These are phyloP conservation scores for Penicillium roqueforti DNA, from an alignment of 495 filamentous ascomycete species.

Conservation along the genomic window DNA sequence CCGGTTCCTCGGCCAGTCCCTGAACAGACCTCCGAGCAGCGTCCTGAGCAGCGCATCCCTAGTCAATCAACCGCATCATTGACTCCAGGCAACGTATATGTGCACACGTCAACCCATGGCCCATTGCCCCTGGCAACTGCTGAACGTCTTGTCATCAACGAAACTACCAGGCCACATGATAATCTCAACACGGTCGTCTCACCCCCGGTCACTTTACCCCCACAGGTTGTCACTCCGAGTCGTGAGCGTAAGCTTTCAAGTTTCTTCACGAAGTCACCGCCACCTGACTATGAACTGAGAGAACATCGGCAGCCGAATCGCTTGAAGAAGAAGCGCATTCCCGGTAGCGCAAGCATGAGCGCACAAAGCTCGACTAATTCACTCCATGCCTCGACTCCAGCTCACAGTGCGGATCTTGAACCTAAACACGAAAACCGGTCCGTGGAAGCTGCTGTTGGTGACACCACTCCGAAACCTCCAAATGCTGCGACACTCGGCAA, in stretches of 20 bases:
- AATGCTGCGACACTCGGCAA: conserved; percentile 25
- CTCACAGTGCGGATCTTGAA: conserved; percentile 21
- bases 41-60: neutral
- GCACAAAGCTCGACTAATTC: conserved; percentile 83
- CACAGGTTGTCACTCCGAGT: conserved; percentile 55
- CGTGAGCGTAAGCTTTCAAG: conserved; percentile 64
- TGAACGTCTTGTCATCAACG: conserved; percentile 20
- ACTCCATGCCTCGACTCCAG: conserved; percentile 45
- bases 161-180: conserved; percentile 43
- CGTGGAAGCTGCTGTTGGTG: conserved; percentile 23
- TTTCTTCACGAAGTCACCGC: conserved; percentile 66
- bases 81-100: conserved; percentile 19
- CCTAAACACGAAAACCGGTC: conserved; percentile 14
- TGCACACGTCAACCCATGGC: conserved; percentile 39
- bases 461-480: conserved; percentile 31
- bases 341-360: conserved; percentile 69
- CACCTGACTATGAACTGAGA: conserved; percentile 50
- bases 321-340: conserved; percentile 74
- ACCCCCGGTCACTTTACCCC: conserved; percentile 35
- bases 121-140: conserved; percentile 25
- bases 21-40: neutral
- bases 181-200: conserved; percentile 27
- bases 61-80: conserved; percentile 3
- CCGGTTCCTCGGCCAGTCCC: neutral
- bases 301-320: conserved; percentile 70